phyloP scores from a whole-genome alignment of 2,329 filamentous ascomycete genomes.

The Pseudogymnoascus verrucosus region DNA sequence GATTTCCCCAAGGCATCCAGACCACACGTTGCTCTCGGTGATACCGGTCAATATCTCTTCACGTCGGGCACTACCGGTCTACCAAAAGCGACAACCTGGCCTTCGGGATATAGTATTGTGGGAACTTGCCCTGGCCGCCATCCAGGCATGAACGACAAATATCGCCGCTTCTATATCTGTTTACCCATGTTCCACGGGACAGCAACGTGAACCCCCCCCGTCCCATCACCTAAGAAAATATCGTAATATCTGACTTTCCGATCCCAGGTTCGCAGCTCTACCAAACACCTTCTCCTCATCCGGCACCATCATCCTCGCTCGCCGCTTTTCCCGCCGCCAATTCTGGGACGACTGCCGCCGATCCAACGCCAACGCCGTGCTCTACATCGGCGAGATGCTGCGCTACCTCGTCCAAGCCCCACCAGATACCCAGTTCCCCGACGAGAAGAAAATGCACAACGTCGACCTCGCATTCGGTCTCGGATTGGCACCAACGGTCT shows the following conservation, averaged over 20 bases:
- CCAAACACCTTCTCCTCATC: background rate
- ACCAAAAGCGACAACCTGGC: slow-evolving; percentile 64
- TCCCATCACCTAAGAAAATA: background rate
- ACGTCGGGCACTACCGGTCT: slow-evolving; percentile 72
- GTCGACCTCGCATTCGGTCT: background rate
- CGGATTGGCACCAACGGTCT: background rate
- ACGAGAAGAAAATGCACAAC: background rate
- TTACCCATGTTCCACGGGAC: background rate
- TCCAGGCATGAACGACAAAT: background rate
- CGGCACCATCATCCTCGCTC: background rate
- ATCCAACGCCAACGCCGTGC: background rate
- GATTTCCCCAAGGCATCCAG: background rate
- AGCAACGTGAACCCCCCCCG: background rate
- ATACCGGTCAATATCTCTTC: slow-evolving; percentile 47
- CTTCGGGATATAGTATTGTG: background rate
- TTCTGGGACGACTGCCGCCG: background rate
- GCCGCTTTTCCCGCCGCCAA: background rate
- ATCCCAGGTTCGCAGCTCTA: background rate
- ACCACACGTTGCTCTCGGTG: background rate
- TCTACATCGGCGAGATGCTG: background rate
- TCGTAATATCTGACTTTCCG: background rate
- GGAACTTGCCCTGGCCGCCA: background rate
- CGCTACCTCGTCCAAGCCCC: background rate
- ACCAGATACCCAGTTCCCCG: background rate
- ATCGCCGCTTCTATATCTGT: background rate